These are phyloP conservation scores for Orbilia quercus DNA, from an alignment of 2,329 filamentous ascomycete species.

Conservation along the genomic window DNA sequence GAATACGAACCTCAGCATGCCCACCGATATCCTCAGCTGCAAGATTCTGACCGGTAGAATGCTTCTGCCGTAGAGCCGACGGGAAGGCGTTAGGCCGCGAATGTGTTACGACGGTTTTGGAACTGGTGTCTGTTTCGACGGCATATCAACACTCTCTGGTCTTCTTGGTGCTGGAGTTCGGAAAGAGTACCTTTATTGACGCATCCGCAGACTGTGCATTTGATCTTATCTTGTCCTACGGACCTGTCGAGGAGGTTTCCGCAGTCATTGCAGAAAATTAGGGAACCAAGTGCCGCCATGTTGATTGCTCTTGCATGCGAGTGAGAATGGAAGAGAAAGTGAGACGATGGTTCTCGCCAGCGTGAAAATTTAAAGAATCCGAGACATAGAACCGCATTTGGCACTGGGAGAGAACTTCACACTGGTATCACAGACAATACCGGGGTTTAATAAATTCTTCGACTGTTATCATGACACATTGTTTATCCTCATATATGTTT, in stretches of 20 bases:
- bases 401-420: constrained; percentile 7
- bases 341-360: neutral
- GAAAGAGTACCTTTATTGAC: constrained; percentile 77
- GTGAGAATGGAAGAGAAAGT: neutral
- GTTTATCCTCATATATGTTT: too few relatives aligned
- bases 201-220: constrained; percentile 86
- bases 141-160: neutral
- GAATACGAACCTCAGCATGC: constrained; percentile 68
- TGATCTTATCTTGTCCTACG: constrained; percentile 78
- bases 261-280: constrained; percentile 93
- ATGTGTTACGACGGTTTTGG: constrained; percentile 79
- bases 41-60: constrained; percentile 84
- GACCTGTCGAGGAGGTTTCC: constrained; percentile 88
- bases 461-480: too few relatives aligned
- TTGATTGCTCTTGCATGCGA: constrained; percentile 53
- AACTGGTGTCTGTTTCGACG: constrained; percentile 72
- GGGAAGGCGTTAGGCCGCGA: constrained; percentile 94
- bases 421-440: too few relatives aligned
- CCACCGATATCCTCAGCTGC: constrained; percentile 80
- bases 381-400: constrained; percentile 34
- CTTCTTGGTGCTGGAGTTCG: constrained; percentile 26
- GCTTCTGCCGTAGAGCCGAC: constrained; percentile 85
- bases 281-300: constrained; percentile 89
- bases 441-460: too few relatives aligned
- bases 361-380: constrained; percentile 41